phyloP scores from a whole-genome alignment of 495 filamentous ascomycete species.

The Aeminium ludgeri region DNA sequence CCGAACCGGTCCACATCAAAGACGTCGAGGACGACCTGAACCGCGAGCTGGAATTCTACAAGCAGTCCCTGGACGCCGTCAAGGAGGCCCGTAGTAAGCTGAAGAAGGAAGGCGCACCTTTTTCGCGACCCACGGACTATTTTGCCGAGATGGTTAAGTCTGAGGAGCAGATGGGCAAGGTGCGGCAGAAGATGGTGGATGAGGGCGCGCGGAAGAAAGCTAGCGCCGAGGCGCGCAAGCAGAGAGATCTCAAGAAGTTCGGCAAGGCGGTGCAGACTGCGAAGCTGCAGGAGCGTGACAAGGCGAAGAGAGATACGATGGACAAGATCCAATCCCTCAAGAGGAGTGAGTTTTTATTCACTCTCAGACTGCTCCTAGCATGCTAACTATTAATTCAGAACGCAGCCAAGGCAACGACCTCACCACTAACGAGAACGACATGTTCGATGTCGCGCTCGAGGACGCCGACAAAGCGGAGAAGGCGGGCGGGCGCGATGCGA shows the following conservation, averaged over 20 bases:
- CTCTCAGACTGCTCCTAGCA: background rate
- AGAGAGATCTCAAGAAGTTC: slow-evolving; percentile 95
- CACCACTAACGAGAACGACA: slow-evolving; percentile 58
- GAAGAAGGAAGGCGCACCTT: slow-evolving; percentile 65
- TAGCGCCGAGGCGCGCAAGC: slow-evolving; percentile 72
- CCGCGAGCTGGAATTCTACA: slow-evolving; percentile 87
- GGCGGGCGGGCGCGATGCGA: slow-evolving; percentile 28
- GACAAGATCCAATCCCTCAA: slow-evolving; percentile 90
- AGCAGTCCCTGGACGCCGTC: slow-evolving; percentile 68
- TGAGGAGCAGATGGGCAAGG: slow-evolving; percentile 93
- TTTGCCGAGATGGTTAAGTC: slow-evolving; percentile 98
- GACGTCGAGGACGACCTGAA: slow-evolving; percentile 75
- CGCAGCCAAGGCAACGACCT: slow-evolving; percentile 50
- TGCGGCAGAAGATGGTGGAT: slow-evolving; percentile 84
- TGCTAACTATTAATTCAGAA: slow-evolving; percentile 39
- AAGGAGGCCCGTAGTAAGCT: slow-evolving; percentile 51
- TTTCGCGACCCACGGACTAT: slow-evolving; percentile 80
- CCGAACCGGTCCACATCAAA: slow-evolving; percentile 36
- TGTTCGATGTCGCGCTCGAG: slow-evolving; percentile 90
- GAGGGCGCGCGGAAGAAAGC: slow-evolving; percentile 88
- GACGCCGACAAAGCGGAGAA: slow-evolving; percentile 39
- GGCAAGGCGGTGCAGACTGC: slow-evolving; percentile 96
- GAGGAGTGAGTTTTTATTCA: slow-evolving; percentile 49
- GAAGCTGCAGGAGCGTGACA: slow-evolving; percentile 81
- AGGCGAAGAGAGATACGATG: slow-evolving; percentile 74